Base-by-base conservation (phyloP, 2,329 filamentous ascomycete genomes). In the Hymenotorrendiella dingleyae region DNA sequence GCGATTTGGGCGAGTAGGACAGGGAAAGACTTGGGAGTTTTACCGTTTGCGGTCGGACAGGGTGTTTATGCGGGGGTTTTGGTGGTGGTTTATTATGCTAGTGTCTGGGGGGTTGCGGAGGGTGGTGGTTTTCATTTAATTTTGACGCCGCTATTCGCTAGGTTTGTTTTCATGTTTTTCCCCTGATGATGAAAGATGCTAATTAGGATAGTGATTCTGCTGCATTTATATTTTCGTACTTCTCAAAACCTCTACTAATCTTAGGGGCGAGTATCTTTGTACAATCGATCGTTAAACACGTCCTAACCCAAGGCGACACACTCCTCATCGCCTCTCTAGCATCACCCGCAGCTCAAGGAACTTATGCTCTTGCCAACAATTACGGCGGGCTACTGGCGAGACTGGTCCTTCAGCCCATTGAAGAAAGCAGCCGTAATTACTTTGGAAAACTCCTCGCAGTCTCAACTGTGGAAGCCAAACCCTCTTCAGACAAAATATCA, bases 221-320 rank as follows among this genome's bases (percentile, higher is more conserved):
- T n/a, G 36, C 41, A 8, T 61, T 53, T 29, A 21, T 57, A 12
- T 40, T 53, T 8, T 53, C 57, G 7, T 61, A 58, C 47, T 87
- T 96, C 59, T 84, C 86, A 46, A 68, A 68, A 9, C 75, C 80
- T 2, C 79, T 94, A 1, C 67, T 93, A 21, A 74, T 74, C 12
- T 75, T 97, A 3, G 84, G 84, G 4, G 72, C 75, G n/a, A 94
- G 84, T 57, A 78, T 97, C 62, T 91, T 89, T 66, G 69, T 89
- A 6, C 93, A 98, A 66, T 90, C 86, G 26, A 67, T 88, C 16
- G 79, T 97, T 57, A 98, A 98, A 65, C 91, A 97, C 62, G 62
- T 97, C 40, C 76, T 98, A 40, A 97, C 93, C 0, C 89, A 97
- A 66, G 93, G 91, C 46, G 93, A 98, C 66, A 88, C 89, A 2